Percentiles rank a stretch among this genome's conserved stretches.
Conservation (phyloP, 1,139 yeast species). For the Pichia inconspicua region DNA sequence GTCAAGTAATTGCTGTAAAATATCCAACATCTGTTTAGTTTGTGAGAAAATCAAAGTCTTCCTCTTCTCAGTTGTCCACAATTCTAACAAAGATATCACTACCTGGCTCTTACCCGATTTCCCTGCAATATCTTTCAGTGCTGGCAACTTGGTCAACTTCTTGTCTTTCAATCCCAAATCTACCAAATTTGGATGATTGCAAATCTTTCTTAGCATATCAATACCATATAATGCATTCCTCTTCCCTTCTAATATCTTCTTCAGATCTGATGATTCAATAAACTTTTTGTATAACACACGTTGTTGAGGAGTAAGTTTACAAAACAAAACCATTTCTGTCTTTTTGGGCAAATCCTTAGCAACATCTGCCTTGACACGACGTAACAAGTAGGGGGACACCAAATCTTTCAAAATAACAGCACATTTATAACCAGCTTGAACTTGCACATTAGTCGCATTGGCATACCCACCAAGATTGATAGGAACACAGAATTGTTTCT, state of each 20-base stretch:
- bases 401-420: constrained; percentile 85
- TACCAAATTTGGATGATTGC: constrained; percentile 92
- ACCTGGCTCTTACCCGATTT: constrained; percentile 92
- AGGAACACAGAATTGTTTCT: constrained; percentile 84
- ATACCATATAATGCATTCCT: constrained; percentile 84
- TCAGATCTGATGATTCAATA: constrained; percentile 66
- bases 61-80: constrained; percentile 76
- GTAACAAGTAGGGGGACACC: constrained; percentile 78
- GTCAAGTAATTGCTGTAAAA: constrained; percentile 55
- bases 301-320: constrained; percentile 73
- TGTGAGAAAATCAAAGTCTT: constrained; percentile 81
- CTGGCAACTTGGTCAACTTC: constrained; percentile 29
- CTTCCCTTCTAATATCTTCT: constrained; percentile 65
- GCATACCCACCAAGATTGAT: constrained; percentile 98
- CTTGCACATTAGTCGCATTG: constrained; percentile 91
- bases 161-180: constrained; percentile 40
- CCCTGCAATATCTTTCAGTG: constrained; percentile 16
- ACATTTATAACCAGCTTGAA: constrained; percentile 93
- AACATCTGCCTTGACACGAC: constrained; percentile 90
- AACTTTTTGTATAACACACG: constrained; percentile 66
- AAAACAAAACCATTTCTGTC: constrained; percentile 87
- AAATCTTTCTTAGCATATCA: constrained; percentile 80
- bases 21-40: constrained; percentile 89
- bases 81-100: constrained; percentile 58
- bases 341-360: constrained; percentile 93